Evolutionary conservation across 2,329 filamentous ascomycete species (phyloP).

Genomic region (Neonectria sp.): DNA sequence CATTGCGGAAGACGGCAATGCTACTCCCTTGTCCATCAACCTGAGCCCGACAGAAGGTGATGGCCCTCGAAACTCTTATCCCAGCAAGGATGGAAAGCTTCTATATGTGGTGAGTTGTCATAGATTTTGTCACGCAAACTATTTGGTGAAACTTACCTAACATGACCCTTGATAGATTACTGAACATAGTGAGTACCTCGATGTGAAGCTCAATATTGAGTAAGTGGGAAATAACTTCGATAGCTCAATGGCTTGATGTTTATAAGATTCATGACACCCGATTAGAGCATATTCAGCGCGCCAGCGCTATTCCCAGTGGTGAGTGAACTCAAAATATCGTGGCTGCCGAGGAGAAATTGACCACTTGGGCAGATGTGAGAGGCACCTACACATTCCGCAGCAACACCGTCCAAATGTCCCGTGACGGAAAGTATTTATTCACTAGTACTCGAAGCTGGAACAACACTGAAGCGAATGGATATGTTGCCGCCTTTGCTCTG

Average conservation of each 20-base stretch:
- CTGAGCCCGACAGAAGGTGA: not conserved
- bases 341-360: not conserved
- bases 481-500: not conserved
- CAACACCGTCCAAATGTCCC: not conserved
- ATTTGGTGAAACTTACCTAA: not conserved
- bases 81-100: not conserved
- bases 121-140: too few relatives aligned
- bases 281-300: not conserved
- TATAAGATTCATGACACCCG: not conserved
- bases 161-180: not conserved
- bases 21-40: slow-evolving; percentile 7
- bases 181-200: not conserved
- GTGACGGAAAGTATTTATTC: not conserved
- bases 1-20: slow-evolving; percentile 2
- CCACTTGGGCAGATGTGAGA: not conserved
- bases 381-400: not conserved
- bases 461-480: slow-evolving; percentile 5
- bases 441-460: slow-evolving; percentile 1
- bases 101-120: not conserved
- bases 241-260: not conserved
- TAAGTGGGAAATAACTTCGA: too few relatives aligned
- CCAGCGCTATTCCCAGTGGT: not conserved
- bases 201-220: too few relatives aligned
- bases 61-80: slow-evolving; percentile 8
- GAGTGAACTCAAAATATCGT: too few relatives aligned